Evolutionary conservation across 169 alveolate species (phyloP).

Genomic region (Plasmodium knowlesi): DNA sequence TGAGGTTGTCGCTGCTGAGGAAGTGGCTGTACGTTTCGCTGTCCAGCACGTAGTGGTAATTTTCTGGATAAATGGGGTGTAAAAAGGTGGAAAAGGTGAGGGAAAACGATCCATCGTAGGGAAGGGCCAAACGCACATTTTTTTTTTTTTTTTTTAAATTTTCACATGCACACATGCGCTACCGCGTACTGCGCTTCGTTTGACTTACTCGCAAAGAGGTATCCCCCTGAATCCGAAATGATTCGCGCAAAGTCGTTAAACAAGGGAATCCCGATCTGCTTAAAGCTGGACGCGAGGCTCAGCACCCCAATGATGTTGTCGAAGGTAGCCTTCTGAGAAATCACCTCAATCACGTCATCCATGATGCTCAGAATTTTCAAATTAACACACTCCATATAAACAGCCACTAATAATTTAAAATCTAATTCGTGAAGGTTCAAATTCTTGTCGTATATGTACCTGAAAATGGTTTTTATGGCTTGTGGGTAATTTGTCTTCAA

Average conservation of each 20-base stretch:
- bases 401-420: constrained; percentile 60
- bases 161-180: not conserved
- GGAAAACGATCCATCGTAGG: not conserved
- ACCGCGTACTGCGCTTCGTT: not conserved
- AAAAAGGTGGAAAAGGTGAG: not conserved
- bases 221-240: constrained; percentile 43
- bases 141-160: too few species aligned
- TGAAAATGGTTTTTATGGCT: constrained; percentile 51
- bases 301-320: constrained; percentile 41
- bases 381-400: constrained; percentile 53
- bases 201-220: constrained; percentile 20
- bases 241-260: constrained; percentile 45
- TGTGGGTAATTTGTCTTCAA: constrained; percentile 71
- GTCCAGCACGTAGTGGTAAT: constrained; percentile 47
- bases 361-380: constrained; percentile 47
- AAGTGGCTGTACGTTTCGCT: constrained; percentile 23
- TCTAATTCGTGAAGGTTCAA: constrained; percentile 29
- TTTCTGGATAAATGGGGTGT: not conserved
- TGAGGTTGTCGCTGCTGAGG: constrained; percentile 44
- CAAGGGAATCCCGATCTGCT: constrained; percentile 8
- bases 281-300: constrained; percentile 12
- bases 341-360: constrained; percentile 32
- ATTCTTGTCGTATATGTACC: constrained; percentile 49
- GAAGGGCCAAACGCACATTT: not conserved
- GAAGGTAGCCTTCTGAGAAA: constrained; percentile 41